Evolutionary conservation across 805 yeast genomes (phyloP).

Genomic region (Candida pseudofarinosa): DNA sequence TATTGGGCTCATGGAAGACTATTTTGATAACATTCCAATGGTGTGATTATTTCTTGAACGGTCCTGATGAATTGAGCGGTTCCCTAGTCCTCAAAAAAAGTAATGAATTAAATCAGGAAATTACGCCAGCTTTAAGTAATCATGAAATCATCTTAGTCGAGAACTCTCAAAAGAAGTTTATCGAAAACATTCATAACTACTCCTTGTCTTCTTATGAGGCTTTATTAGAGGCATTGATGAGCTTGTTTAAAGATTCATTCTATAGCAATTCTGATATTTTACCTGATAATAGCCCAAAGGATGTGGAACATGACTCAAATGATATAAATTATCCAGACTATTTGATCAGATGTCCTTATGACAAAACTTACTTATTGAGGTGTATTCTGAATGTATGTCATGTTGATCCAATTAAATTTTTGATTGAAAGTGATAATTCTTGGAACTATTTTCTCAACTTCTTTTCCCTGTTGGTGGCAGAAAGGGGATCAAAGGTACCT

Average conservation of each 20-base stretch:
- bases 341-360: conserved; percentile 42
- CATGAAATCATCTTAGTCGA: conserved; percentile 52
- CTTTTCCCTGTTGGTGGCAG: conserved; percentile 43
- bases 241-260: conserved; percentile 31
- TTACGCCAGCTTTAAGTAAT: conserved; percentile 32
- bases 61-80: conserved; percentile 38
- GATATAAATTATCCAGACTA: neutral
- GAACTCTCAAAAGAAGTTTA: conserved; percentile 52
- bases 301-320: conserved; percentile 8
- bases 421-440: conserved; percentile 37
- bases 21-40: conserved; percentile 66
- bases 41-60: conserved; percentile 69
- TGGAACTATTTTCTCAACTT: conserved; percentile 49
- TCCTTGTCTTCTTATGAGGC: conserved; percentile 46
- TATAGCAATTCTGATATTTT: conserved; percentile 1
- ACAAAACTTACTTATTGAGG: conserved; percentile 51
- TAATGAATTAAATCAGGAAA: conserved; percentile 14
- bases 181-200: conserved; percentile 58
- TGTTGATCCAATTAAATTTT: conserved; percentile 49
- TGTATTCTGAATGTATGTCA: conserved; percentile 50
- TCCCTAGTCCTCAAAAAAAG: conserved; percentile 27
- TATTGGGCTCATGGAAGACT: conserved; percentile 63
- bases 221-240: conserved; percentile 45
- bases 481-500: conserved; percentile 29
- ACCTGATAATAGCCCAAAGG: conserved; percentile 1